phyloP scores from a whole-genome alignment of 306 rosid genomes.

The Pueraria montana region DNA sequence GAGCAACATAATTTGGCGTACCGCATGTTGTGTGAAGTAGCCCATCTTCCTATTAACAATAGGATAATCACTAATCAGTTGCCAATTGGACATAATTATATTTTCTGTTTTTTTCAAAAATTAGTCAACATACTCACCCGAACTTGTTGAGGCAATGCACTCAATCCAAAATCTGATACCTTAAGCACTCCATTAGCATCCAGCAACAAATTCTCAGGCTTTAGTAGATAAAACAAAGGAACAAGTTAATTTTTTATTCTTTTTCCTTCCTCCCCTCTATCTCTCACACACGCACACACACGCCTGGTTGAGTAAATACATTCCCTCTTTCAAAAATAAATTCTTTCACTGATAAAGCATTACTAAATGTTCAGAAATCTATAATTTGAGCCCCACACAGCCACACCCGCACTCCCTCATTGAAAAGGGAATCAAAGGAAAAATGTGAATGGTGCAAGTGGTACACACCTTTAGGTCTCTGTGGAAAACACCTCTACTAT shows the following conservation, averaged over 20 bases:
- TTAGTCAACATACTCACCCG: constrained; percentile 70
- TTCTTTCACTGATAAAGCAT: constrained; percentile 7
- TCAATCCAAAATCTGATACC: constrained; percentile 97
- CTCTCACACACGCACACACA: background rate
- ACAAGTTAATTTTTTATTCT: constrained; percentile 35
- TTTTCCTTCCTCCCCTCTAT: background rate
- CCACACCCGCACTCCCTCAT: background rate
- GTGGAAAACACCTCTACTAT: constrained; percentile 95
- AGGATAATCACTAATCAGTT: constrained; percentile 42
- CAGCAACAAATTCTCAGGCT: constrained; percentile 94
- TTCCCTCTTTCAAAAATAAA: constrained; percentile 7
- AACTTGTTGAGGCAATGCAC: constrained; percentile 95
- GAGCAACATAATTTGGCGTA: constrained; percentile 98
- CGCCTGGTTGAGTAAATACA: background rate
- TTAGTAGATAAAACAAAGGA: constrained; percentile 49
- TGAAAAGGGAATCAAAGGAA: constrained; percentile 9
- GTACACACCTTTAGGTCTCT: constrained; percentile 84
- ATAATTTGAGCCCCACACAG: background rate
- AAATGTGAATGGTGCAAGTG: constrained; percentile 25
- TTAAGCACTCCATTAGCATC: constrained; percentile 80
- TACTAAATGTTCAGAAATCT: constrained; percentile 31
- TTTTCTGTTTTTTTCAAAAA: background rate
- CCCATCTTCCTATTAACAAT: constrained; percentile 78
- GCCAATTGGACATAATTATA: constrained; percentile 4
- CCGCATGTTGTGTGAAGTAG: constrained; percentile 97